Conservation (phyloP, 805 yeast genomes). For the Barnettozyma populi region DNA sequence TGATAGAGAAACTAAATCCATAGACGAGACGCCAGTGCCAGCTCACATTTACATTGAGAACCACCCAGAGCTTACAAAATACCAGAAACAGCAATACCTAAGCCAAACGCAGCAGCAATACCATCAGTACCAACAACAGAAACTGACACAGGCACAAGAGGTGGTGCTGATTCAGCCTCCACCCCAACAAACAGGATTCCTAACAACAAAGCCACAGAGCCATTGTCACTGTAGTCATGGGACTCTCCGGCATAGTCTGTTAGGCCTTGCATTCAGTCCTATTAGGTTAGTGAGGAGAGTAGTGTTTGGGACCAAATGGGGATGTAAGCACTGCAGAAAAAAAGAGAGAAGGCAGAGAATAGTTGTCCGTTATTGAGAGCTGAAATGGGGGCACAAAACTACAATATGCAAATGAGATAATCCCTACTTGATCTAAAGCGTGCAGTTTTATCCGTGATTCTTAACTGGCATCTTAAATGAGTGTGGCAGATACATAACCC, state of each 20-base stretch:
- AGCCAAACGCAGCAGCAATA: background rate
- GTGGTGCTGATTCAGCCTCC: background rate
- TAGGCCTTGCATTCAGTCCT: background rate
- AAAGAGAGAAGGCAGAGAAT: background rate
- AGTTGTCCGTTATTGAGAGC: too few relatives aligned
- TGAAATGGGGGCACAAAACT: too few relatives aligned
- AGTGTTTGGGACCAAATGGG: background rate
- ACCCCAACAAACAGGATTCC: slow-evolving; percentile 9
- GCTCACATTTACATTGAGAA: background rate
- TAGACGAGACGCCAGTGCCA: background rate
- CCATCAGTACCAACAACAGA: background rate
- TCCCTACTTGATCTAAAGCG: too few relatives aligned
- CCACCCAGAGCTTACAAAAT: background rate
- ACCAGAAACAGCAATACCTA: background rate
- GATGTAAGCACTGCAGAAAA: background rate
- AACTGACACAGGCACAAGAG: background rate
- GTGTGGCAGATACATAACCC: too few relatives aligned
- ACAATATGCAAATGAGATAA: too few relatives aligned
- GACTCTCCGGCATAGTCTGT: background rate
- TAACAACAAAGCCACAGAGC: background rate
- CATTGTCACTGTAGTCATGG: background rate
- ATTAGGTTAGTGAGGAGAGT: background rate
- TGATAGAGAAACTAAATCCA: background rate
- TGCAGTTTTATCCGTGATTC: too few relatives aligned
- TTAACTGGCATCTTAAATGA: too few relatives aligned